Percentiles rank a stretch among this genome's conserved stretches.
Evolutionary conservation across 2,329 filamentous ascomycete species (phyloP).

Genomic region (Penicillium sumatraense): DNA sequence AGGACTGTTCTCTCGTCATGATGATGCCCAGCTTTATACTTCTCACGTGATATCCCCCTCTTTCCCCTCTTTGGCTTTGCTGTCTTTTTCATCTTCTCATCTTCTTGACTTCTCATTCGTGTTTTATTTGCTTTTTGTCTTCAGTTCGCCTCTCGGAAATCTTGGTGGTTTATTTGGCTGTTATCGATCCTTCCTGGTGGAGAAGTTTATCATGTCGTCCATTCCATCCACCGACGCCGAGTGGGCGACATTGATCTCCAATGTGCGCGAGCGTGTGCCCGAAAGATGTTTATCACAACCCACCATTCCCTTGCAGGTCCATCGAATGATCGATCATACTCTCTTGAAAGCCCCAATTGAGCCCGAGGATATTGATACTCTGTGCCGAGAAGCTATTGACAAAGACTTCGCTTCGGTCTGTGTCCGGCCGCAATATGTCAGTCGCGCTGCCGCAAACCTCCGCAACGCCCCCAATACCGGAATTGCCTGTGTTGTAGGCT

Average conservation of each 20-base stretch:
- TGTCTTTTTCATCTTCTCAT: neutral
- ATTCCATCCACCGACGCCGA: conserved; percentile 38
- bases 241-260: conserved; percentile 37
- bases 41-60: conserved; percentile 23
- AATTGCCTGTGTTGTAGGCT: conserved; percentile 63
- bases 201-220: conserved; percentile 25
- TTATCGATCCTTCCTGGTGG: neutral
- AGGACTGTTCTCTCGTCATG: conserved; percentile 11
- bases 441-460: conserved; percentile 54
- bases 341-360: conserved; percentile 49
- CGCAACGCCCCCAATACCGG: conserved; percentile 48
- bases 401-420: conserved; percentile 57
- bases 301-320: conserved; percentile 32
- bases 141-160: too few relatives aligned
- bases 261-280: conserved; percentile 32
- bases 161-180: too few relatives aligned
- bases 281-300: conserved; percentile 26
- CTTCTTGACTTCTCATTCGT: neutral
- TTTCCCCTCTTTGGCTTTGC: neutral
- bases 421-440: conserved; percentile 59
- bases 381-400: conserved; percentile 60
- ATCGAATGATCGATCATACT: conserved; percentile 50
- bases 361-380: conserved; percentile 53
- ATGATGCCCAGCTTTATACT: conserved; percentile 5
- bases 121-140: too few relatives aligned